Evolutionary conservation across 345 rosid species (phyloP).

Genomic region (Pistacia integerrima): DNA sequence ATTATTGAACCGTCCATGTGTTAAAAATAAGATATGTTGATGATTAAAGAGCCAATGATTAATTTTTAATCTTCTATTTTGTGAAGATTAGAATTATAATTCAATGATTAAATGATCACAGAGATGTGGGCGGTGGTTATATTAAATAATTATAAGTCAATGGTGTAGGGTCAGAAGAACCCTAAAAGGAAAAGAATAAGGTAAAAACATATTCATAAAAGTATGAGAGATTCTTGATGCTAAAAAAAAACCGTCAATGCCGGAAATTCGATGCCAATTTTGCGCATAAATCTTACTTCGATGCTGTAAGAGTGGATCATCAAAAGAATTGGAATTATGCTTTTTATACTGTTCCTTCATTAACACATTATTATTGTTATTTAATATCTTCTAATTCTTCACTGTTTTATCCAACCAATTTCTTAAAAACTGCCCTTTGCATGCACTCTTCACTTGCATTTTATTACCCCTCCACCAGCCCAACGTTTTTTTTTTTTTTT

Average conservation of each 20-base stretch:
- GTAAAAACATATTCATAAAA: neutral
- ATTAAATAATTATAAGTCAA: constrained; percentile 16
- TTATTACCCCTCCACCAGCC: too few relatives aligned
- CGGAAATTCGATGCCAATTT: constrained; percentile 1
- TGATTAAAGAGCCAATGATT: constrained; percentile 17
- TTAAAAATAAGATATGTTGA: too few relatives aligned
- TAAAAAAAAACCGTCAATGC: neutral
- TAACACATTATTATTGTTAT: neutral
- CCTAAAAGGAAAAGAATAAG: neutral
- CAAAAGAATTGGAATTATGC: neutral
- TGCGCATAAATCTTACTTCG: neutral
- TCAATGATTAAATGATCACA: constrained; percentile 33
- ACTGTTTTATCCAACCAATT: neutral
- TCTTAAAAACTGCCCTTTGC: too few relatives aligned
- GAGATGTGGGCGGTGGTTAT: constrained; percentile 26
- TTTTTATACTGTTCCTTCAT: neutral
- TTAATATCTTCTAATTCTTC: neutral
- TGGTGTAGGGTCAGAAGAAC: neutral
- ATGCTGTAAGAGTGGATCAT: neutral
- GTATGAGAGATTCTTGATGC: constrained; percentile 11
- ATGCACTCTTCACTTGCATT: too few relatives aligned
- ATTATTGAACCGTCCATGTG: too few relatives aligned
- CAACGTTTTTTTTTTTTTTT: too few relatives aligned
- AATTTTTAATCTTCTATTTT: neutral
- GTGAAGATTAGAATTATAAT: constrained; percentile 9